phyloP scores from a whole-genome alignment of 768 basidiomycete genomes.

The Tylopilus vinaceipallidus region DNA sequence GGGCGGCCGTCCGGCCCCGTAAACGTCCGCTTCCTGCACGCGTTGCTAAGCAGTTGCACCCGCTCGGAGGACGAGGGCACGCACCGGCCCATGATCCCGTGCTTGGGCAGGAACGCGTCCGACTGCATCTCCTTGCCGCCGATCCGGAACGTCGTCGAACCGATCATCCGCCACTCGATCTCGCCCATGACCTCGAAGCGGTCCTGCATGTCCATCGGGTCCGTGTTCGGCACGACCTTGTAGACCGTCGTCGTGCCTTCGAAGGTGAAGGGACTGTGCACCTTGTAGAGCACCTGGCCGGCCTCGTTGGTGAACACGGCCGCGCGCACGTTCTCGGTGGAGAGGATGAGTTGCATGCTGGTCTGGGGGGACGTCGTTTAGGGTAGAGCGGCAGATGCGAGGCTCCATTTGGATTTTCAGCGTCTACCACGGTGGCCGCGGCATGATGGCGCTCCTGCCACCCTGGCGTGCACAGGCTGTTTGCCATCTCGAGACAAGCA shows the following conservation, averaged over 20 bases:
- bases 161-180: constrained; percentile 31
- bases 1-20: constrained; percentile 30
- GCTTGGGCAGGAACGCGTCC: constrained; percentile 17
- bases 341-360: constrained; percentile 24
- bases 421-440: too few species aligned
- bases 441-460: too few species aligned
- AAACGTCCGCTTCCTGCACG: constrained; percentile 24
- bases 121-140: constrained; percentile 27
- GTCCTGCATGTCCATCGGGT: constrained; percentile 23
- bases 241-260: constrained; percentile 20
- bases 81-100: constrained; percentile 20
- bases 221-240: constrained; percentile 17
- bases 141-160: constrained; percentile 29
- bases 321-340: constrained; percentile 17
- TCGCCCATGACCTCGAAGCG: constrained; percentile 31
- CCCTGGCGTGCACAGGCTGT: too few species aligned
- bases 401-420: too few species aligned
- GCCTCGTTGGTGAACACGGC: constrained; percentile 19
- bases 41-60: background rate
- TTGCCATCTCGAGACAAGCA: too few species aligned
- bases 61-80: background rate
- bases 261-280: constrained; percentile 10
- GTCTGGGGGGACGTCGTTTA: too few species aligned
- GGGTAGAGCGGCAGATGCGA: too few species aligned
- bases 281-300: constrained; percentile 28